These are phyloP conservation scores for Hibiscus syriacus DNA, from an alignment of 345 rosid genomes.

Conservation along the genomic window DNA sequence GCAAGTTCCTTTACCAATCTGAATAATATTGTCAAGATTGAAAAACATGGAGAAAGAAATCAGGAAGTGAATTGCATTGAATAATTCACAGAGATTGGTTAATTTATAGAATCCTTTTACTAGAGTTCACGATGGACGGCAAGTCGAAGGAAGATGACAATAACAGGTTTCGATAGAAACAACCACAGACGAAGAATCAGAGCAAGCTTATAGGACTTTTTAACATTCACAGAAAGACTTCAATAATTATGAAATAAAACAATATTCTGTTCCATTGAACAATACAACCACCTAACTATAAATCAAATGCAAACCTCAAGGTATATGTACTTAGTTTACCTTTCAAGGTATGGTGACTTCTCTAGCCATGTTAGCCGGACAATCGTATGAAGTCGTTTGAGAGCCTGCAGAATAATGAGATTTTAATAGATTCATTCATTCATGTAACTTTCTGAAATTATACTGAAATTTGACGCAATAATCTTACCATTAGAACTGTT, in stretches of 20 bases:
- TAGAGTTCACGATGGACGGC: neutral
- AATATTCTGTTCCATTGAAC: neutral
- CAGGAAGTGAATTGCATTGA: neutral
- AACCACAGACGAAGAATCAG: too few species aligned
- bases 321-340: slow-evolving; percentile 32
- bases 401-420: slow-evolving; percentile 50
- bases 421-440: neutral
- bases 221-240: neutral
- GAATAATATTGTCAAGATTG: slow-evolving; percentile 3
- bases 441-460: neutral
- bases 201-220: too few species aligned
- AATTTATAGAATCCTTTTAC: neutral
- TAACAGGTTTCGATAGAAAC: neutral
- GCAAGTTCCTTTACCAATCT: slow-evolving; percentile 84
- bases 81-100: too few species aligned
- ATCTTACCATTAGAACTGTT: slow-evolving; percentile 65
- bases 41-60: neutral
- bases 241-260: neutral
- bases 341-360: slow-evolving; percentile 56
- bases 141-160: neutral
- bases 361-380: slow-evolving; percentile 80
- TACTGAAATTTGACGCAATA: neutral
- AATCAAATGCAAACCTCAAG: neutral
- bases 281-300: neutral
- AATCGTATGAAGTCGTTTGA: slow-evolving; percentile 43